Conservation (phyloP, 768 basidiomycete genomes). For the Pleurotus cornucopiae region DNA sequence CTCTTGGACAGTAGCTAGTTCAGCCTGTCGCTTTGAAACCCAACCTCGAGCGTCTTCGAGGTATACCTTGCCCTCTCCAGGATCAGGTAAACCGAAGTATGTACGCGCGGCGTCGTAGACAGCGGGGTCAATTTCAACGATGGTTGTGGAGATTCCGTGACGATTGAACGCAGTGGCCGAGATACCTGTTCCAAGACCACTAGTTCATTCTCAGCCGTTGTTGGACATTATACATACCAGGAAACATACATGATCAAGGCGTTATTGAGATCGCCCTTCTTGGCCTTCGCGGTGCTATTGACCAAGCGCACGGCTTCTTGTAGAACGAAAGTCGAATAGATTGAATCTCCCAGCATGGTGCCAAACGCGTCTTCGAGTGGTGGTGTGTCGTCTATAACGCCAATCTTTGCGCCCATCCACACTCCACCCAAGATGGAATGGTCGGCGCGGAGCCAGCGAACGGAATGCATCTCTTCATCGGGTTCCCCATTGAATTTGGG, state of each 20-base stretch:
- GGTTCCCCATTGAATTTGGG: slow-evolving; percentile 21
- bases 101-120: slow-evolving; percentile 79
- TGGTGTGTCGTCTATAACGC: slow-evolving; percentile 34
- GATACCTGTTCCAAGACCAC: slow-evolving; percentile 86
- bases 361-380: slow-evolving; percentile 49
- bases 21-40: slow-evolving; percentile 42
- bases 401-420: slow-evolving; percentile 63
- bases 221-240: no score
- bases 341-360: slow-evolving; percentile 63
- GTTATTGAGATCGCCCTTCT: slow-evolving; percentile 36
- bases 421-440: slow-evolving; percentile 71
- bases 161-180: slow-evolving; percentile 70
- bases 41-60: slow-evolving; percentile 75
- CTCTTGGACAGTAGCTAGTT: slow-evolving; percentile 16
- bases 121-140: slow-evolving; percentile 91
- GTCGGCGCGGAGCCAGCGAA: slow-evolving; percentile 59
- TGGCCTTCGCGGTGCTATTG: slow-evolving; percentile 40
- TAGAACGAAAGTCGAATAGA: slow-evolving; percentile 79
- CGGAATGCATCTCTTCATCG: slow-evolving; percentile 39
- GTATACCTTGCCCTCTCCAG: slow-evolving; percentile 55
- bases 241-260: slow-evolving; percentile 77
- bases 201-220: no score
- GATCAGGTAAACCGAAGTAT: slow-evolving; percentile 78
- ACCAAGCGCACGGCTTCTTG: slow-evolving; percentile 83
- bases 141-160: slow-evolving; percentile 68